phyloP scores from a whole-genome alignment of 192 early-diverging fungal species.

The Backusella psychrophila region DNA sequence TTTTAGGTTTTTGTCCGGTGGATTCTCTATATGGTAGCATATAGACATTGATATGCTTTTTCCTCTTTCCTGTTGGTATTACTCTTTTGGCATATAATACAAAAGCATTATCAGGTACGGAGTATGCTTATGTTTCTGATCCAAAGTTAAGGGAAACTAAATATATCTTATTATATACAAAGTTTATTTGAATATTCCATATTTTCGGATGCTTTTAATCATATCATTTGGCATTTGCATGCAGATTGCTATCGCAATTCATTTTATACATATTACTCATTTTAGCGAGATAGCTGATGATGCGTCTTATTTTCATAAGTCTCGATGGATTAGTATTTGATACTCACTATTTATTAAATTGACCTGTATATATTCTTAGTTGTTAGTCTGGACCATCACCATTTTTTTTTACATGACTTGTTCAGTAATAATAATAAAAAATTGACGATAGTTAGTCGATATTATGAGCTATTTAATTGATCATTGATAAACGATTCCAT shows the following conservation, averaged over 20 bases:
- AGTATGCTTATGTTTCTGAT: background rate
- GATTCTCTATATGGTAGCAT: too few species aligned
- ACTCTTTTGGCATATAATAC: constrained; percentile 74
- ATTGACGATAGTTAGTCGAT: too few species aligned
- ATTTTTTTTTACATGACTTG: too few species aligned
- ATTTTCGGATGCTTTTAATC: constrained; percentile 43
- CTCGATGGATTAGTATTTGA: constrained; percentile 27
- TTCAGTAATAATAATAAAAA: too few species aligned
- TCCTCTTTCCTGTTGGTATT: constrained; percentile 48
- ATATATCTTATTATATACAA: background rate
- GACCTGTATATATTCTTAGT: too few species aligned
- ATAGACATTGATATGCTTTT: too few species aligned
- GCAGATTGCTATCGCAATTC: constrained; percentile 45
- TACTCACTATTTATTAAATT: background rate
- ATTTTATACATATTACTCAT: constrained; percentile 42
- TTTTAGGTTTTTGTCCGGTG: too few species aligned
- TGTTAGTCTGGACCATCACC: too few species aligned
- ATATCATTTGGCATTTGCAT: constrained; percentile 42
- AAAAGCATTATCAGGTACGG: constrained; percentile 54
- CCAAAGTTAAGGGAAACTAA: background rate
- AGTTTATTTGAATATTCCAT: constrained; percentile 52
- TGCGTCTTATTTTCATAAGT: constrained; percentile 7
- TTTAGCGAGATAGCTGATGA: too few species aligned
- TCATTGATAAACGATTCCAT: too few species aligned
- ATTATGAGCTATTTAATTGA: too few species aligned